Percentiles rank a stretch among this genome's conserved stretches.
Conservation (phyloP, 495 filamentous ascomycete species). For the Talaromyces nanjingensis region DNA sequence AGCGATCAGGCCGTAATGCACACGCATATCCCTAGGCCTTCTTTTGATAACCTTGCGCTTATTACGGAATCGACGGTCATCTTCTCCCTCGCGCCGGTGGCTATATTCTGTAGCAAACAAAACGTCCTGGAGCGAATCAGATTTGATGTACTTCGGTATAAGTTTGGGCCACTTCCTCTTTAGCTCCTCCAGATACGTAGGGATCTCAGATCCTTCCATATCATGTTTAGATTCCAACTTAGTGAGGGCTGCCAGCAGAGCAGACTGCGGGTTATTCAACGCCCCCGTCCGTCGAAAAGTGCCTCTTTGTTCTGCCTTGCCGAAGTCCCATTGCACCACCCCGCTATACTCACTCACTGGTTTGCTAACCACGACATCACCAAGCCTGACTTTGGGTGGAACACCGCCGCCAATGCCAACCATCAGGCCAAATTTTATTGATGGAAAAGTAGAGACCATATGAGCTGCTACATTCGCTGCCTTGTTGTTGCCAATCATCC, state of each 20-base stretch:
- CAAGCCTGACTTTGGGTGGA: slow-evolving; percentile 15
- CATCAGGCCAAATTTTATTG: slow-evolving; percentile 31
- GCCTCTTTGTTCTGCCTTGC: slow-evolving; percentile 15
- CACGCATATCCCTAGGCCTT: background rate
- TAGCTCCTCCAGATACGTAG: slow-evolving; percentile 15
- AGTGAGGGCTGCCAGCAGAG: slow-evolving; percentile 8
- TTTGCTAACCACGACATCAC: slow-evolving; percentile 20
- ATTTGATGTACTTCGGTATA: slow-evolving; percentile 10
- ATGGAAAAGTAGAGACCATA: too few relatives aligned
- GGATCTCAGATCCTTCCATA: slow-evolving; percentile 13
- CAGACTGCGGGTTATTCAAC: slow-evolving; percentile 20
- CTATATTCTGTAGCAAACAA: background rate
- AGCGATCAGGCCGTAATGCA: slow-evolving; percentile 16
- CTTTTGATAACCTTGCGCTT: slow-evolving; percentile 3
- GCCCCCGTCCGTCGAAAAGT: background rate
- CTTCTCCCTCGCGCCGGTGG: background rate
- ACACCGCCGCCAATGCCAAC: slow-evolving; percentile 43
- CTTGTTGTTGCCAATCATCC: too few relatives aligned
- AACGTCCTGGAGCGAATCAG: slow-evolving; percentile 12
- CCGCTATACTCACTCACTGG: slow-evolving; percentile 11
- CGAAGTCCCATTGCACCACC: slow-evolving; percentile 22
- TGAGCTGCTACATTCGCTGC: too few relatives aligned
- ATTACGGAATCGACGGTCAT: slow-evolving; percentile 12
- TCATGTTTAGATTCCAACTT: background rate
- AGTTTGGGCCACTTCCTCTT: slow-evolving; percentile 19